Percentiles rank a stretch among this genome's conserved stretches.
phyloP scores from a whole-genome alignment of 768 basidiomycete species.

The Scleroderma citrinum region DNA sequence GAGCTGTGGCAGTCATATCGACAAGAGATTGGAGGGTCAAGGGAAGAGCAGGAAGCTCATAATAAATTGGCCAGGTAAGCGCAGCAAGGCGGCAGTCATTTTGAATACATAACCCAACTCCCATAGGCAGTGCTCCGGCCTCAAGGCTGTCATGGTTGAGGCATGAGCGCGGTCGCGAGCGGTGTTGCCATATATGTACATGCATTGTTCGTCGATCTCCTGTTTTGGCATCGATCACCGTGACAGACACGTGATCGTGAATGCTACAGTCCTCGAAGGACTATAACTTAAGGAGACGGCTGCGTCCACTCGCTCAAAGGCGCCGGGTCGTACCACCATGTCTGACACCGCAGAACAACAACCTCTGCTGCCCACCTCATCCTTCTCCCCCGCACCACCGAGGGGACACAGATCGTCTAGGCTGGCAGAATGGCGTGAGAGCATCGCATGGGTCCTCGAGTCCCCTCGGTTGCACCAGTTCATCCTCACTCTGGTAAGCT shows the following conservation, averaged over 20 bases:
- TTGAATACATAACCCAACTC: no score
- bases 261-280: background rate
- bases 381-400: no score
- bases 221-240: background rate
- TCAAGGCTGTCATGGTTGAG: background rate
- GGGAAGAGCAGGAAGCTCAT: conserved; percentile 7
- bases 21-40: conserved; percentile 7
- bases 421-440: conserved; percentile 23
- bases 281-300: background rate
- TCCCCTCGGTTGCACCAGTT: conserved; percentile 46
- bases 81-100: background rate
- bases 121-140: background rate
- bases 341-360: conserved; percentile 40
- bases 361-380: conserved; percentile 36
- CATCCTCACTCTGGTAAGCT: conserved; percentile 53
- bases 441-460: conserved; percentile 46
- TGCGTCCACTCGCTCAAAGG: background rate
- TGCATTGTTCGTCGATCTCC: background rate
- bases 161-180: background rate
- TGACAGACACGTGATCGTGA: conserved; percentile 20
- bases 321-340: conserved; percentile 22
- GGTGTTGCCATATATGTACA: no score
- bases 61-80: background rate
- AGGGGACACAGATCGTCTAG: conserved; percentile 3
- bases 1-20: background rate